Conservation (phyloP, 768 basidiomycete species). For the Neoboletus brunneissimus region DNA sequence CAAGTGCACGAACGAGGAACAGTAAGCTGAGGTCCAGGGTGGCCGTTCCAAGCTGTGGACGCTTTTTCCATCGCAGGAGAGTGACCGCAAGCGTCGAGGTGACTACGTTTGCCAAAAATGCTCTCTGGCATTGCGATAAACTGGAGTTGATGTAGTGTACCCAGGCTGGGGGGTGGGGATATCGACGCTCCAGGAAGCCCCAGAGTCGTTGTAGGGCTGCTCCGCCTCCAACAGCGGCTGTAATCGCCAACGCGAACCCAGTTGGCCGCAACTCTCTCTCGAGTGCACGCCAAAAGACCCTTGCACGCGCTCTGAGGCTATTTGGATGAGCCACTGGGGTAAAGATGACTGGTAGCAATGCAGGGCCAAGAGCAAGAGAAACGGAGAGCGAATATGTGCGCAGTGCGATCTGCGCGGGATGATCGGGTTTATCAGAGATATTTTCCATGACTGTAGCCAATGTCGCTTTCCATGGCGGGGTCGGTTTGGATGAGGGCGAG, state of each 20-base stretch:
- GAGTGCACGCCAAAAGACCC: slow-evolving; percentile 37
- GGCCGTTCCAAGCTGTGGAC: slow-evolving; percentile 7
- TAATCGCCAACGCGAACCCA: slow-evolving; percentile 70
- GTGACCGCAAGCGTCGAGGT: slow-evolving; percentile 56
- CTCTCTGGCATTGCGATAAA: slow-evolving; percentile 43
- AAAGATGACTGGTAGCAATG: slow-evolving; percentile 52
- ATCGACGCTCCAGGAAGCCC: slow-evolving; percentile 22
- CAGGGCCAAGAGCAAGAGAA: slow-evolving; percentile 65
- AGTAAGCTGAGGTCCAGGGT: slow-evolving; percentile 70
- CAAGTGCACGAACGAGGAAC: slow-evolving; percentile 66
- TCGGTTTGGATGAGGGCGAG: background rate
- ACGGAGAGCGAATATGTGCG: slow-evolving; percentile 68
- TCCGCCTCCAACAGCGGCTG: slow-evolving; percentile 63
- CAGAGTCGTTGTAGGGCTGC: slow-evolving; percentile 49
- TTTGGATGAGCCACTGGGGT: slow-evolving; percentile 30
- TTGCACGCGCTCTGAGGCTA: slow-evolving; percentile 19
- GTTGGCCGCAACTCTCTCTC: slow-evolving; percentile 55
- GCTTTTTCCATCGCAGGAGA: slow-evolving; percentile 53
- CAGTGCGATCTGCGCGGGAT: slow-evolving; percentile 57
- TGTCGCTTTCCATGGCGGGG: background rate
- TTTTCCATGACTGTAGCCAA: background rate
- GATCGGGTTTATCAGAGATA: slow-evolving; percentile 37
- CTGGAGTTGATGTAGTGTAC: slow-evolving; percentile 15
- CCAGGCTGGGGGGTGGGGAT: background rate
- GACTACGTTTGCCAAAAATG: slow-evolving; percentile 56